These are phyloP conservation scores for Quercus mongolica DNA, from an alignment of 306 rosid genomes.

Conservation along the genomic window DNA sequence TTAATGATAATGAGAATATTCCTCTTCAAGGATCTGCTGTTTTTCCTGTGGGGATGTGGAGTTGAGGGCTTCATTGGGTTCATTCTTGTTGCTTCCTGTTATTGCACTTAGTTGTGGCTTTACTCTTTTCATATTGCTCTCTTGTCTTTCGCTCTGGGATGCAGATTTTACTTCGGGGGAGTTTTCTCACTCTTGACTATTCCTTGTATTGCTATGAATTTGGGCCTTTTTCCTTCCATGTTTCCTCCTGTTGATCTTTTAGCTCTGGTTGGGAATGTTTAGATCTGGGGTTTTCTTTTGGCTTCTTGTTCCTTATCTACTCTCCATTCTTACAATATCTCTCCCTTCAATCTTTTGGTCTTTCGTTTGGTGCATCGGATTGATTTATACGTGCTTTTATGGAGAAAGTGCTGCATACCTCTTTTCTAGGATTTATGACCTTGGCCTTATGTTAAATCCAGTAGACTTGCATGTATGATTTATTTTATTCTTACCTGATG, in stretches of 20 bases:
- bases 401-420: conserved; percentile 11
- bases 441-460: not conserved
- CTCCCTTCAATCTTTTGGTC: conserved; percentile 10
- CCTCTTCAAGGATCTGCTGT: conserved; percentile 42
- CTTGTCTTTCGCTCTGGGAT: conserved; percentile 22
- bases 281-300: conserved; percentile 18
- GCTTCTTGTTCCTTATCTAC: conserved; percentile 12
- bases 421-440: not conserved
- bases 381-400: not conserved
- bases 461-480: not conserved
- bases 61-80: conserved; percentile 21
- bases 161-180: conserved; percentile 17
- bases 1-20: conserved; percentile 53
- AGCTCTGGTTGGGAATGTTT: conserved; percentile 12
- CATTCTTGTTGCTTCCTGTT: conserved; percentile 17
- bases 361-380: not conserved
- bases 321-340: conserved; percentile 12
- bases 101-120: conserved; percentile 1
- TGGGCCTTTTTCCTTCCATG: conserved; percentile 11
- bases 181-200: conserved; percentile 9
- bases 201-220: not conserved
- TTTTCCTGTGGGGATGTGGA: conserved; percentile 36
- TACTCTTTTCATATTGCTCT: not conserved
- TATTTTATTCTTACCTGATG: conserved; percentile 6
- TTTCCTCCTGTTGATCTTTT: conserved; percentile 25